Conservation (phyloP, 2,329 filamentous ascomycete genomes). For the Ophiostoma perfectum region DNA sequence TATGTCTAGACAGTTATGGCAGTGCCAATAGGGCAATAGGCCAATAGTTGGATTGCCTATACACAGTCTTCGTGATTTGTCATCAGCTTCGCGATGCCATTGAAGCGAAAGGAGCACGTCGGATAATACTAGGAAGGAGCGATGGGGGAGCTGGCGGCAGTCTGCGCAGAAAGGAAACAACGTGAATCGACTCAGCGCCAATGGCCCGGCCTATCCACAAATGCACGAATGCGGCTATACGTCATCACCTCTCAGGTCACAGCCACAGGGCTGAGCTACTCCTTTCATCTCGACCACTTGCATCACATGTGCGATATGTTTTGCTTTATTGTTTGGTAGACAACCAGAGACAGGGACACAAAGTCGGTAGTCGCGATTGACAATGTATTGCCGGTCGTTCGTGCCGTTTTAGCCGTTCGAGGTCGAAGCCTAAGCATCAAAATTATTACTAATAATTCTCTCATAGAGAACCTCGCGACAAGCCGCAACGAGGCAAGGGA, state of each 20-base stretch:
- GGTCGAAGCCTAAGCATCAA: not conserved
- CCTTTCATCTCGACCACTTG: not conserved
- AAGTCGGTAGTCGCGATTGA: not conserved
- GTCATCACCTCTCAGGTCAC: slow-evolving; percentile 21
- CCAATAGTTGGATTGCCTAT: not conserved
- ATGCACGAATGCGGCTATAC: slow-evolving; percentile 10
- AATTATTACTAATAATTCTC: not conserved
- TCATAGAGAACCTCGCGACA: not conserved
- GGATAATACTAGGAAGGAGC: not conserved
- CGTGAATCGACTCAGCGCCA: not conserved
- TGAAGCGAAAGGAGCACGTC: not conserved
- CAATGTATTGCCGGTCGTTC: not conserved
- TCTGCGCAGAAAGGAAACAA: not conserved
- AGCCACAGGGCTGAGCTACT: slow-evolving; percentile 23
- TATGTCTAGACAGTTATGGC: not conserved
- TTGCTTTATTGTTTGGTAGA: not conserved
- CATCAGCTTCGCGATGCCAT: not conserved
- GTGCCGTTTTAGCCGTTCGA: not conserved
- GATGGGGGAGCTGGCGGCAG: not conserved
- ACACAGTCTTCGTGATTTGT: not conserved
- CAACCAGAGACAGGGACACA: not conserved
- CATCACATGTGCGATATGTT: not conserved
- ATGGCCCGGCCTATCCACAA: not conserved
- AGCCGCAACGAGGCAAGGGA: not conserved
- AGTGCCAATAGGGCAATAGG: not conserved